Base-by-base conservation (phyloP, 345 rosid species). In the Lenwebbia sp. region DNA sequence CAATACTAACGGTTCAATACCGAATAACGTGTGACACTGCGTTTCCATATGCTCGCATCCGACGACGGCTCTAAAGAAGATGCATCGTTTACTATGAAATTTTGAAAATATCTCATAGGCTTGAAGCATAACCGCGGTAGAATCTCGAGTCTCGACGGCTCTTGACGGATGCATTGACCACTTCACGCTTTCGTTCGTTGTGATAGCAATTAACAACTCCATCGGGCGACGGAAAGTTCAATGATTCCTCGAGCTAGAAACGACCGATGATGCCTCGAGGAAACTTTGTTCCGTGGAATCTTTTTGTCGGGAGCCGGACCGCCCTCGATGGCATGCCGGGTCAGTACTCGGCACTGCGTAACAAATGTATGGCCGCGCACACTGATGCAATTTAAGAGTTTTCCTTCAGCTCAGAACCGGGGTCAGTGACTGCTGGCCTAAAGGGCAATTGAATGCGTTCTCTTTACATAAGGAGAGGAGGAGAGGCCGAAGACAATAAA, bases 61-160 rank as follows among this genome's bases (percentile, higher is more conserved):
- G 6, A 41, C 6, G 5, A 40, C 44, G 44, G 7, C 47, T 44
- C 47, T 44, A 44, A 44, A 44, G 47, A 44, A 44, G 47, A 7
- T 7, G 47, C 47, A 5, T 44, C 47, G 47, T 44, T 44, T 7
- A 5, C 9, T 1, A 7, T 44, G 9, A 0, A 21, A 3, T 60
- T 62, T 28, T 1, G 11, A 62, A 40, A 62, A 3, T 6, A 28
- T 60, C 74, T 14, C 37, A 14, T 13, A 13, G 19, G 30, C 21
- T 62, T 4, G 8, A 7, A 7, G 5, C 8, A 28, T 60, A n/a
- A 17, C 4, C 2, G 0, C 37, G 13, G 41, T 7, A 3, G 17
- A 65, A 62, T 10, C 10, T 7, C 13, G 74, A 58, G 12, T 6
- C 30, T n/a, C 17, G 2, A 5, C 4, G 33, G 5, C 70, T 58